Evolutionary conservation across 2,329 filamentous ascomycete genomes (phyloP).

Genomic region (Sordariomycetes sp.): DNA sequence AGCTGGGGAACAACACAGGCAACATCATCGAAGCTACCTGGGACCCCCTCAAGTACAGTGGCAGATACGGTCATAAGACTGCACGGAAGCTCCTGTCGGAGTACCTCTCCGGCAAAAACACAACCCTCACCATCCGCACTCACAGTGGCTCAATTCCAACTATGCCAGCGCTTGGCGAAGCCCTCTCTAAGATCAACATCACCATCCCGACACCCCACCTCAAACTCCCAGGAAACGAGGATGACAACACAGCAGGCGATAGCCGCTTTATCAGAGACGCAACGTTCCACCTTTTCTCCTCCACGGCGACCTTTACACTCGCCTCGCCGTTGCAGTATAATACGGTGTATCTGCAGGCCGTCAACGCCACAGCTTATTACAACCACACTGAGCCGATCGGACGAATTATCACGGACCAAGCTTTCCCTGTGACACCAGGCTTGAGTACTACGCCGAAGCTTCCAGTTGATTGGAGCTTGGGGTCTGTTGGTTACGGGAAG

Average conservation of each 20-base stretch:
- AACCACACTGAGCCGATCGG: conserved; percentile 73
- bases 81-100: conserved; percentile 71
- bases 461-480: conserved; percentile 73
- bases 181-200: conserved; percentile 62
- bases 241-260: conserved; percentile 25
- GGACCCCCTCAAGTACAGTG: conserved; percentile 58
- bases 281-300: conserved; percentile 78
- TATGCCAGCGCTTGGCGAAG: conserved; percentile 61
- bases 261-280: conserved; percentile 73
- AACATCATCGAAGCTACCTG: conserved; percentile 61
- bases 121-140: conserved; percentile 63
- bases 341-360: conserved; percentile 65
- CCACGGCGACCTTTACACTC: conserved; percentile 76
- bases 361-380: conserved; percentile 82
- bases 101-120: conserved; percentile 84
- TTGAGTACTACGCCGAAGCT: conserved; percentile 63
- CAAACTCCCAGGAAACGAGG: conserved; percentile 39
- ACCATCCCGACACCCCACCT: conserved; percentile 65
- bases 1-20: conserved; percentile 62
- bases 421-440: conserved; percentile 72
- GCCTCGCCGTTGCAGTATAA: conserved; percentile 68
- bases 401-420: conserved; percentile 62
- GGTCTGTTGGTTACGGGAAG: conserved; percentile 74
- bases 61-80: conserved; percentile 44
- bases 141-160: conserved; percentile 66